These are phyloP conservation scores for Podospora tetraspora DNA, from an alignment of 495 filamentous ascomycete genomes.

Conservation along the genomic window DNA sequence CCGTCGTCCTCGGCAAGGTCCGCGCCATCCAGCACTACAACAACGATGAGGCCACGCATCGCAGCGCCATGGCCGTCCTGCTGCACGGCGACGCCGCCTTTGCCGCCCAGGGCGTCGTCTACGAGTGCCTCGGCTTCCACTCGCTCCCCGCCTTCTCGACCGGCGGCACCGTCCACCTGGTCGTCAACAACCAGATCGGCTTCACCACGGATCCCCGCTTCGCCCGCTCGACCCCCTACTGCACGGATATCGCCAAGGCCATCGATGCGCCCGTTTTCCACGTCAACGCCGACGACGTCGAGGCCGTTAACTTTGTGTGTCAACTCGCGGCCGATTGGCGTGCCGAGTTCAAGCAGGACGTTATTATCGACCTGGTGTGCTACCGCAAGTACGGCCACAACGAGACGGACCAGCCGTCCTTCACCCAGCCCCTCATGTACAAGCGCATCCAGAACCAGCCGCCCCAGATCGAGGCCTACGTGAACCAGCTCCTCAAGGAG, in stretches of 20 bases:
- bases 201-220: conserved; percentile 99
- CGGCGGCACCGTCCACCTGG: conserved; percentile 92
- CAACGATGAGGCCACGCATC: conserved; percentile 81
- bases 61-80: conserved; percentile 88
- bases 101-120: conserved; percentile 92
- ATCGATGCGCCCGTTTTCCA: conserved; percentile 99
- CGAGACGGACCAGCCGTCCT: conserved; percentile 97
- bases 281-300: conserved; percentile 96
- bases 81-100: conserved; percentile 97
- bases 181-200: conserved; percentile 99
- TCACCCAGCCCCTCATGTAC: conserved; percentile 99
- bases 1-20: conserved; percentile 95
- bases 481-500: conserved; percentile 80
- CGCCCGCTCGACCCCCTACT: conserved; percentile 94
- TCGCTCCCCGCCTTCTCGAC: conserved; percentile 92
- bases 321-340: conserved; percentile 96
- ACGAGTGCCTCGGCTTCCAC: conserved; percentile 98
- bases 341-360: conserved; percentile 93
- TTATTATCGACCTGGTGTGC: conserved; percentile 96
- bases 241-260: conserved; percentile 97
- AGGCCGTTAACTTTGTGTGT: conserved; percentile 97
- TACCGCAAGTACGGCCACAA: conserved; percentile 99
- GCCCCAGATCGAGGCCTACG: conserved; percentile 78
- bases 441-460: conserved; percentile 83
- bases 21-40: conserved; percentile 99